Base-by-base conservation (phyloP, 768 basidiomycete genomes). In the Boletus reticuloceps region DNA sequence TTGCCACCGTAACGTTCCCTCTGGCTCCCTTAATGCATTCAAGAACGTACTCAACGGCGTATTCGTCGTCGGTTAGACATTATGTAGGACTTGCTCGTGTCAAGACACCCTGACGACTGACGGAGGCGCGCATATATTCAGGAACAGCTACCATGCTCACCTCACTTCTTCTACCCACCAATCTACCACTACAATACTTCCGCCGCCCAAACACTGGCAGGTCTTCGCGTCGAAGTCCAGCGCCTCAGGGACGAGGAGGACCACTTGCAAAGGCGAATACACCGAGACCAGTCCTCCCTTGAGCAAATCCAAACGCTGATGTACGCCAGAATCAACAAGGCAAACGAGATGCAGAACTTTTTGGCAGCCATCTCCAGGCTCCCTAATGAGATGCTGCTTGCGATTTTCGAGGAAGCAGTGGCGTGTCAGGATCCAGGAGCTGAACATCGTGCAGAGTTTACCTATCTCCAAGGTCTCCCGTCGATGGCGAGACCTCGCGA, bases 351-450 rank as follows among this genome's bases (percentile, higher is more conserved):
- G 57, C 65, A 67, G 20, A 70, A 66, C 56, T 64, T 58, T 17
- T 49, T 70, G 13, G 70, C 68, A 5, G 60, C 69, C 32, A 51
- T 68, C 42, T 68, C 70, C 16, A 68, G 52, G 40, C 59, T 70
- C 32, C 69, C 69, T 1, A 66, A 72, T 34, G 69, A 70, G 50
- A 69, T 70, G 46, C 27, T 72, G 10, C 58, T 72, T 9, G 55
- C 58, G 10, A 66, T 70, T 25, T 70, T 70, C 14, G 66, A 72
- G 42, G 70, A 70, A 45, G 66, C 64, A 9, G 68, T 71, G 14
- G 55, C 44, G 0, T 63, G 58, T 29, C 66, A 72, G 36, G 60
- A 70, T 32, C 43, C 62, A 1, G 47, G 56, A 25, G 58, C 42
- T 6, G 65, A 55, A 29, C 55, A 50, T 40, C 60, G 64, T 34